Conservation (phyloP, 257 asterid genomes). For the Scutellaria minor region DNA sequence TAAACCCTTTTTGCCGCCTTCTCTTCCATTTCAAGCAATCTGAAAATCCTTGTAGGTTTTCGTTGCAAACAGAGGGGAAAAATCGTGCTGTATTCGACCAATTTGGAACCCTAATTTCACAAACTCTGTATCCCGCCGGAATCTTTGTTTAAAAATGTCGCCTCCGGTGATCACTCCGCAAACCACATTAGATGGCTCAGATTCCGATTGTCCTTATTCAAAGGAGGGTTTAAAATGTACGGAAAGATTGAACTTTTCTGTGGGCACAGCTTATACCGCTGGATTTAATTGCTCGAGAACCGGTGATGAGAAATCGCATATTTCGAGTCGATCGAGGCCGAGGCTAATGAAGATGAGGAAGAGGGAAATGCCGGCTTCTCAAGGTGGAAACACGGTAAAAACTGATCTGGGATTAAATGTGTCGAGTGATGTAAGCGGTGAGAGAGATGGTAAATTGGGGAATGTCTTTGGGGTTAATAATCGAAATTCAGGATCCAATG, state of each 20-base stretch:
- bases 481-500: conserved; percentile 32
- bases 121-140: conserved; percentile 34
- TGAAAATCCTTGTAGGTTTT: neutral
- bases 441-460: conserved; percentile 32
- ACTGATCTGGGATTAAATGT: conserved; percentile 44
- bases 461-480: conserved; percentile 32
- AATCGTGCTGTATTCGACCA: conserved; percentile 6
- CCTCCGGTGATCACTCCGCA: conserved; percentile 37
- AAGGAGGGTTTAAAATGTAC: conserved; percentile 20
- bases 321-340: conserved; percentile 55
- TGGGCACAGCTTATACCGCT: conserved; percentile 35
- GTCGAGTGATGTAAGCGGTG: conserved; percentile 36
- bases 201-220: conserved; percentile 30
- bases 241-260: conserved; percentile 38
- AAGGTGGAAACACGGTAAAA: conserved; percentile 36
- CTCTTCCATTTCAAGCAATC: conserved; percentile 33
- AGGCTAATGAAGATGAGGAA: conserved; percentile 61
- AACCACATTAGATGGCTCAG: conserved; percentile 40
- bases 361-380: conserved; percentile 43
- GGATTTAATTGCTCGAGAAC: conserved; percentile 41
- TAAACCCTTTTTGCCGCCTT: neutral
- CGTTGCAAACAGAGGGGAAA: neutral
- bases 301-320: conserved; percentile 37
- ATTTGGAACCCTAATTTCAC: conserved; percentile 32
- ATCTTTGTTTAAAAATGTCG: conserved; percentile 40